phyloP scores from a whole-genome alignment of 2,329 filamentous ascomycete species.

The Aspergillus flavus region DNA sequence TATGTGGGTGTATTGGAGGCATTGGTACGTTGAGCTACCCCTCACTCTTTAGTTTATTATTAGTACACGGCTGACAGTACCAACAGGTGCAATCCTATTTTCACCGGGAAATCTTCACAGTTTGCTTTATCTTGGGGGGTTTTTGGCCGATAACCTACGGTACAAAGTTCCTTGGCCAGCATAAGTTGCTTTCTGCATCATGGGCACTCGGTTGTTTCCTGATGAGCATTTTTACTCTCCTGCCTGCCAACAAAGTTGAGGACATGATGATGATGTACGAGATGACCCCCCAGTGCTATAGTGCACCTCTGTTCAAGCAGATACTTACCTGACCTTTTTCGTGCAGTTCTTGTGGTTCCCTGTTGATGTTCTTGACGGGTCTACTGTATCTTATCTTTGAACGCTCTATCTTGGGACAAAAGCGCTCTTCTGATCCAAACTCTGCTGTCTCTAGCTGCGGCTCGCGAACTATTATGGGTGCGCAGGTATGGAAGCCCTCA shows the following conservation, averaged over 20 bases:
- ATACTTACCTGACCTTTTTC: slow-evolving; percentile 10
- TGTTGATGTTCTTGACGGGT: slow-evolving; percentile 75
- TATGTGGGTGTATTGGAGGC: slow-evolving; percentile 79
- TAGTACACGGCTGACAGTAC: slow-evolving; percentile 5
- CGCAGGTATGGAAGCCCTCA: slow-evolving; percentile 40
- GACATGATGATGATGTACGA: slow-evolving; percentile 71
- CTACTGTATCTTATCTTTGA: slow-evolving; percentile 80
- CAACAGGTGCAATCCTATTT: slow-evolving; percentile 86
- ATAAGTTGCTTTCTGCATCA: slow-evolving; percentile 64
- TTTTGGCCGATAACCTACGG: slow-evolving; percentile 81
- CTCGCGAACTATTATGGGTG: slow-evolving; percentile 49
- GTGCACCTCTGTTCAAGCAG: background rate
- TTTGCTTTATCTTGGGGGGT: slow-evolving; percentile 73
- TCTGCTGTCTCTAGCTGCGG: slow-evolving; percentile 27
- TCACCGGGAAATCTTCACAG: slow-evolving; percentile 81
- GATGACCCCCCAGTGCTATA: slow-evolving; percentile 29
- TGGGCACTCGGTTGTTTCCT: slow-evolving; percentile 77
- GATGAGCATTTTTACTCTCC: slow-evolving; percentile 89
- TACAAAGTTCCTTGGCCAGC: slow-evolving; percentile 66
- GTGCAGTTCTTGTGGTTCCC: slow-evolving; percentile 70
- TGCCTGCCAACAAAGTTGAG: slow-evolving; percentile 85
- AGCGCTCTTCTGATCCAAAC: slow-evolving; percentile 31
- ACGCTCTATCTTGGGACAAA: slow-evolving; percentile 57
- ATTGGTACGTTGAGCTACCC: slow-evolving; percentile 58
- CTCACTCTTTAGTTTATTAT: background rate